Conservation (phyloP, 2,329 filamentous ascomycete species). For the Massarina eburnea region DNA sequence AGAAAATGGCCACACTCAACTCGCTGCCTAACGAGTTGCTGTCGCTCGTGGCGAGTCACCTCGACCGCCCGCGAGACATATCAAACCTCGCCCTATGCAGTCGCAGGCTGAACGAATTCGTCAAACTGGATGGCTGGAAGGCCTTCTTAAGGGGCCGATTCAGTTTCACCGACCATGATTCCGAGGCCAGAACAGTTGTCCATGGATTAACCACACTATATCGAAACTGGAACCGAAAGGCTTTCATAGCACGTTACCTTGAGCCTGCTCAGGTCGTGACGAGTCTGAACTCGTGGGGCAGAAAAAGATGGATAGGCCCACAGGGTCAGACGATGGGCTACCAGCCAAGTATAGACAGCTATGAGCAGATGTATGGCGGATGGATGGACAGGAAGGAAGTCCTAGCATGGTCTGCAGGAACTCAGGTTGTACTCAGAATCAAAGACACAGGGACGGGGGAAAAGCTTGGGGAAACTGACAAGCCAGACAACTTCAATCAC, state of each 20-base stretch:
- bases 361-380: conserved; percentile 50
- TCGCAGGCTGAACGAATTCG: conserved; percentile 25
- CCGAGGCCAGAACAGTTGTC: conserved; percentile 43
- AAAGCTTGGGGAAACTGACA: conserved; percentile 12
- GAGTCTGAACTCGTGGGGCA: conserved; percentile 36
- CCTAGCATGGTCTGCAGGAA: conserved; percentile 62
- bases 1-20: conserved; percentile 23
- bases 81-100: conserved; percentile 26
- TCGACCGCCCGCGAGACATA: conserved; percentile 32
- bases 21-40: conserved; percentile 38
- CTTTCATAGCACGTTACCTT: conserved; percentile 57
- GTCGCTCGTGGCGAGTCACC: conserved; percentile 29
- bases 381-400: conserved; percentile 55
- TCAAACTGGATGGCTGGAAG: conserved; percentile 37
- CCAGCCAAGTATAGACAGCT: conserved; percentile 60
- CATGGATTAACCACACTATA: conserved; percentile 59
- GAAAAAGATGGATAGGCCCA: conserved; percentile 44
- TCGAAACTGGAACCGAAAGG: conserved; percentile 59
- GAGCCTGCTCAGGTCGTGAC: conserved; percentile 45
- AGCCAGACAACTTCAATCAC: conserved; percentile 37
- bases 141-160: conserved; percentile 36
- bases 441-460: conserved; percentile 45
- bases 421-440: conserved; percentile 56
- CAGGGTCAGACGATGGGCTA: conserved; percentile 60
- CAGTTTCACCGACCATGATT: conserved; percentile 21